Evolutionary conservation across 257 asterid genomes (phyloP).

Genomic region (Oldenlandia corymbosa): DNA sequence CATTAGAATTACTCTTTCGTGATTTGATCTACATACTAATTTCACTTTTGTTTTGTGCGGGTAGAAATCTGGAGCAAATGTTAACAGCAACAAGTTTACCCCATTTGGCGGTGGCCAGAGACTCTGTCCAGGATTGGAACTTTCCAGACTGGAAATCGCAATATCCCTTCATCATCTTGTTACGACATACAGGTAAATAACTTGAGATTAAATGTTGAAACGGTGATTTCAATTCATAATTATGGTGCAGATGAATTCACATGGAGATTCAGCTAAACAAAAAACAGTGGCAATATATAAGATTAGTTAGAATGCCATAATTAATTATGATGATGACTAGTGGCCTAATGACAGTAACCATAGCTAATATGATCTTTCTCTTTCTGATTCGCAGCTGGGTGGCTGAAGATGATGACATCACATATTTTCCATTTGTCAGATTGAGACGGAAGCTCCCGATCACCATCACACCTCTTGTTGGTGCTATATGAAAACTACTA

Average conservation of each 20-base stretch:
- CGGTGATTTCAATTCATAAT: no score
- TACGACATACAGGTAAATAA: slow-evolving; percentile 82
- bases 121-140: slow-evolving; percentile 90
- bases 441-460: slow-evolving; percentile 92
- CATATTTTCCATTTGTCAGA: slow-evolving; percentile 83
- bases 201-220: no score
- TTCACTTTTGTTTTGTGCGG: background rate
- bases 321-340: background rate
- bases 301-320: background rate
- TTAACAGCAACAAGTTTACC: slow-evolving; percentile 56
- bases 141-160: slow-evolving; percentile 82
- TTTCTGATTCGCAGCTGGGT: slow-evolving; percentile 54
- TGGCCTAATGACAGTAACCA: slow-evolving; percentile 2
- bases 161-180: slow-evolving; percentile 85
- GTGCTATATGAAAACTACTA: background rate
- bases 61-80: slow-evolving; percentile 45
- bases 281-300: background rate
- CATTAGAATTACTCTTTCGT: no score
- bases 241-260: background rate
- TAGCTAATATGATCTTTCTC: slow-evolving; percentile 25
- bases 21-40: no score
- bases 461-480: slow-evolving; percentile 30
- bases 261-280: background rate
- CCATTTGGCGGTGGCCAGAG: slow-evolving; percentile 99
- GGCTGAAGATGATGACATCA: slow-evolving; percentile 72